Conservation (phyloP, 805 yeast species). For the Lachancea sp. region DNA sequence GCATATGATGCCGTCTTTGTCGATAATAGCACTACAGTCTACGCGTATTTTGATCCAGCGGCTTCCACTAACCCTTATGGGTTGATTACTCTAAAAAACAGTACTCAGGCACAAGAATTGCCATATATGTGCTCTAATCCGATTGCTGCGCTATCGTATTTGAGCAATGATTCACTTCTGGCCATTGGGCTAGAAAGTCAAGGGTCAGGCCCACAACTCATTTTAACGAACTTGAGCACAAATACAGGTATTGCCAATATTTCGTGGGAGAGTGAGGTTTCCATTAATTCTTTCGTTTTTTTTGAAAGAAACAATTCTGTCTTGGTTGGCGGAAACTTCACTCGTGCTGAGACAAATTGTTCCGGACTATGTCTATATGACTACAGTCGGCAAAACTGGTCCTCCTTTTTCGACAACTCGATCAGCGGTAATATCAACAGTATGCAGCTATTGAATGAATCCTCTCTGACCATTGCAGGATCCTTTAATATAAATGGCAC, state of each 20-base stretch:
- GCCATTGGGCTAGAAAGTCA: conserved; percentile 30
- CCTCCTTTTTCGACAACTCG: conserved; percentile 28
- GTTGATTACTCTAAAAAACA: conserved; percentile 6
- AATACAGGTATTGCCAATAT: conserved; percentile 41
- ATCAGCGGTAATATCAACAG: conserved; percentile 50
- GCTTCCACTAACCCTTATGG: conserved; percentile 10
- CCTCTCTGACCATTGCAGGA: conserved; percentile 45
- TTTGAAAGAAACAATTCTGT: conserved; percentile 37
- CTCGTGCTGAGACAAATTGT: conserved; percentile 54
- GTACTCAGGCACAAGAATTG: conserved; percentile 1
- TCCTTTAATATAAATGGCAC: conserved; percentile 40
- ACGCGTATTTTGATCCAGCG: conserved; percentile 55
- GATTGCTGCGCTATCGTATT: conserved; percentile 22
- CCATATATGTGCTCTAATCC: conserved; percentile 18
- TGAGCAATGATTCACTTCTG: conserved; percentile 22
- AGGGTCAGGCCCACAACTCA: conserved; percentile 13
- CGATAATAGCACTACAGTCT: conserved; percentile 44
- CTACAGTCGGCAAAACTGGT: conserved; percentile 49
- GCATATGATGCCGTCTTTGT: conserved; percentile 20
- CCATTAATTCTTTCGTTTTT: conserved; percentile 39
- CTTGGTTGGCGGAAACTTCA: conserved; percentile 67
- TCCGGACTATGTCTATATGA: conserved; percentile 61
- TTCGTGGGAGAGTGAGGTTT: conserved; percentile 33
- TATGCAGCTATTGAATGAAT: conserved; percentile 42
- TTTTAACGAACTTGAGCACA: conserved; percentile 33